Percentiles rank a stretch among this genome's conserved stretches.
phyloP scores from a whole-genome alignment of 257 asterid genomes.

The Cinchona pubescens region DNA sequence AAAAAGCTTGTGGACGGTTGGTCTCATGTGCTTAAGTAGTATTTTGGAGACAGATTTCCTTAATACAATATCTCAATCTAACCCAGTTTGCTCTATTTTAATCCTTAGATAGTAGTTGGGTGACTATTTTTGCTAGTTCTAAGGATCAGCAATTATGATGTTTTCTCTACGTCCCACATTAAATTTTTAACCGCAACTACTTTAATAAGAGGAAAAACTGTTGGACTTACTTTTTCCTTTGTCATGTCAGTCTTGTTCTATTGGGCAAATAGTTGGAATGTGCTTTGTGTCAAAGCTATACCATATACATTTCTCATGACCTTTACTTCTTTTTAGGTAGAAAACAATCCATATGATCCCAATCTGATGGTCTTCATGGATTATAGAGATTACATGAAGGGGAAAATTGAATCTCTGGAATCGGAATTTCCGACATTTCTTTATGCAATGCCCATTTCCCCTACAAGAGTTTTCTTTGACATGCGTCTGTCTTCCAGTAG shows the following conservation, averaged over 20 bases:
- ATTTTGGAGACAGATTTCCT: not conserved
- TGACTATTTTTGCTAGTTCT: not conserved
- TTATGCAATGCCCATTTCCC: slow-evolving; percentile 92
- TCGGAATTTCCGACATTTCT: slow-evolving; percentile 88
- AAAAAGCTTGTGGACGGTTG: not conserved
- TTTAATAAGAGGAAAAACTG: not conserved
- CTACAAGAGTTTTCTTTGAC: slow-evolving; percentile 90
- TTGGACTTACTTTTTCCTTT: not conserved
- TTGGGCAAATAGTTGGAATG: not conserved
- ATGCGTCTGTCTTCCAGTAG: slow-evolving; percentile 25
- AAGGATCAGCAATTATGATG: not conserved
- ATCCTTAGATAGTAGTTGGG: not conserved
- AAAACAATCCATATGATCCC: slow-evolving; percentile 91
- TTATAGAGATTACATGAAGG: slow-evolving; percentile 69
- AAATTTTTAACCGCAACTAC: not conserved
- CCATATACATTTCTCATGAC: not conserved
- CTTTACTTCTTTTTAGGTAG: slow-evolving; percentile 52
- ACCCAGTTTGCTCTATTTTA: not conserved
- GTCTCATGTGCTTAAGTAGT: not conserved
- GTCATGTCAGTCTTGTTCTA: too few species aligned
- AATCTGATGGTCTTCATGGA: slow-evolving; percentile 98
- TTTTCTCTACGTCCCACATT: not conserved
- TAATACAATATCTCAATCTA: not conserved
- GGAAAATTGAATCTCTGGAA: slow-evolving; percentile 49
- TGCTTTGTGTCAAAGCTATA: not conserved